Conservation (phyloP, 176 grass and related monocot genomes). For the Ampelocalamus luodianensis region DNA sequence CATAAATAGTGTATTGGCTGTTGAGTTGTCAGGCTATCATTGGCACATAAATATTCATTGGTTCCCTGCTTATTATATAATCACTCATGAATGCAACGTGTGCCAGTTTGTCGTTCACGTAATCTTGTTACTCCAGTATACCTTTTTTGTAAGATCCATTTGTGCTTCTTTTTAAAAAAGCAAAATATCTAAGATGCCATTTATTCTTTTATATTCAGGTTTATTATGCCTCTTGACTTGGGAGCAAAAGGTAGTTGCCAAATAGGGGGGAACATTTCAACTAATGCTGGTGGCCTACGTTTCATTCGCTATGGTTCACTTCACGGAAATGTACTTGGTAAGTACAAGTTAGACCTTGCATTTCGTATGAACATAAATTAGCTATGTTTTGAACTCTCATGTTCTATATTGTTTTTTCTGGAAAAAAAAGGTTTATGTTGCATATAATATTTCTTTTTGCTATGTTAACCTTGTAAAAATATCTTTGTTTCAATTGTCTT, state of each 20-base stretch:
- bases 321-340: conserved; percentile 95
- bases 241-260: conserved; percentile 98
- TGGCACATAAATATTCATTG: conserved; percentile 8
- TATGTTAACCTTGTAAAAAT: background rate
- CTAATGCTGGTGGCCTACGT: conserved; percentile 90
- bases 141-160: conserved; percentile 3
- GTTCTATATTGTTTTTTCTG: background rate
- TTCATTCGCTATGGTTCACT: conserved; percentile 96
- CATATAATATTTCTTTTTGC: background rate
- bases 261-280: conserved; percentile 95
- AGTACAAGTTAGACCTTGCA: conserved; percentile 31
- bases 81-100: conserved; percentile 19
- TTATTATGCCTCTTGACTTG: conserved; percentile 97
- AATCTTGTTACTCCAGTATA: background rate
- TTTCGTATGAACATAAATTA: background rate
- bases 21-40: conserved; percentile 22
- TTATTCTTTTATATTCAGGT: conserved; percentile 55
- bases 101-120: conserved; percentile 14
- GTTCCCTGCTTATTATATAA: background rate
- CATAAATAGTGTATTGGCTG: conserved; percentile 7
- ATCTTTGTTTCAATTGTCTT: conserved; percentile 13
- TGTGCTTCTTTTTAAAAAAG: conserved; percentile 7
- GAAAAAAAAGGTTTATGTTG: conserved; percentile 22
- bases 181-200: background rate
- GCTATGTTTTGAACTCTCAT: background rate